A percentile compares a stretch with the other conserved stretches of the same genome.
phyloP scores from a whole-genome alignment of 371 early-diverging fungal genomes.

The Parasitella parasitica region DNA sequence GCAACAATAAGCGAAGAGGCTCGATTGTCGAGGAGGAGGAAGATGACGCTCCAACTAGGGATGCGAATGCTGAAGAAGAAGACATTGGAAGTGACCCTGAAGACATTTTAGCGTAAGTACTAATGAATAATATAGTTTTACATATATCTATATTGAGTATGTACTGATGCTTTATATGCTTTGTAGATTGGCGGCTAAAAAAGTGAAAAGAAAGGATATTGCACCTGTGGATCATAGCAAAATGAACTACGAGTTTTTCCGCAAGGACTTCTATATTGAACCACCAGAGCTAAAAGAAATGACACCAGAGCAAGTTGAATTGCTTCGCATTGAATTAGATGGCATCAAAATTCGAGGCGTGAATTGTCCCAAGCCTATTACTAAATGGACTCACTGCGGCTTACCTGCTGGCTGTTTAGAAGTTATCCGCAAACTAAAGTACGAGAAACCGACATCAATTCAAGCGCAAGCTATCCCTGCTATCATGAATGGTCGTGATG shows the following conservation, averaged over 20 bases:
- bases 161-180: background rate
- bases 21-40: constrained; percentile 16
- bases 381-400: constrained; percentile 96
- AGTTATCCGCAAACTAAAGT: constrained; percentile 81
- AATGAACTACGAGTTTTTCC: constrained; percentile 85
- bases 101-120: constrained; percentile 75
- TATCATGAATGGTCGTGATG: constrained; percentile 94
- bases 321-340: constrained; percentile 82
- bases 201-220: constrained; percentile 90
- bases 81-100: constrained; percentile 62
- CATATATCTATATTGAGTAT: background rate
- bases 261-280: constrained; percentile 97
- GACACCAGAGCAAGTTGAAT: constrained; percentile 84
- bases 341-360: constrained; percentile 91
- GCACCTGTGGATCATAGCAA: constrained; percentile 86
- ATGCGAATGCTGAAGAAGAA: constrained; percentile 41
- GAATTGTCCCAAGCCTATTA: constrained; percentile 91
- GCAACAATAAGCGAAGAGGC: constrained; percentile 5
- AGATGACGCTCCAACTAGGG: background rate
- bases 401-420: constrained; percentile 71
- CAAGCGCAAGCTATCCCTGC: constrained; percentile 99
- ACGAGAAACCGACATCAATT: constrained; percentile 90
- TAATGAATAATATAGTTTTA: too few relatives aligned
- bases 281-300: constrained; percentile 86
- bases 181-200: constrained; percentile 71